These are phyloP conservation scores for Monosporozyma aerobia DNA, from an alignment of 805 yeast genomes.

Conservation along the genomic window DNA sequence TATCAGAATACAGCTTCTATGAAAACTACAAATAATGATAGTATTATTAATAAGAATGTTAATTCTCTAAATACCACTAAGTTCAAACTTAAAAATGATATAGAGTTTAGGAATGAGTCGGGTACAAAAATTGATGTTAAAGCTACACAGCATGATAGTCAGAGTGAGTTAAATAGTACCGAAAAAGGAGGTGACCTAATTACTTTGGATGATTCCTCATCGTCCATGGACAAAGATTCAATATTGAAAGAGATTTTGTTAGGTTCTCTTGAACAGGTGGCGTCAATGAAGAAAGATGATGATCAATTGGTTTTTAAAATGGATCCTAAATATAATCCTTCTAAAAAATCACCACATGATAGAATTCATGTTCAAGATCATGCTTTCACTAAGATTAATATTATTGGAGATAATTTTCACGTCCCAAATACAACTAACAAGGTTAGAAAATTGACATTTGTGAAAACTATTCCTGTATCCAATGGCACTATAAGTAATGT, in stretches of 20 bases:
- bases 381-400: neutral
- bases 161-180: neutral
- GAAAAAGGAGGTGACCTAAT: neutral
- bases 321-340: neutral
- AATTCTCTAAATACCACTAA: neutral
- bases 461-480: slow-evolving; percentile 1
- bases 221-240: neutral
- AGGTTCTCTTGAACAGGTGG: neutral
- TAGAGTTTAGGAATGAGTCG: neutral
- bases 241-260: neutral
- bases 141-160: neutral
- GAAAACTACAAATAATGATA: neutral
- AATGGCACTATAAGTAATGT: neutral
- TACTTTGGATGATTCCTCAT: neutral
- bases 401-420: neutral
- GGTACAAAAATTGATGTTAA: neutral
- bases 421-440: neutral
- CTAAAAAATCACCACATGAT: neutral
- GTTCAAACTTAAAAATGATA: neutral
- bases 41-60: neutral
- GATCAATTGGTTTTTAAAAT: neutral
- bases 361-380: neutral
- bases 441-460: slow-evolving; percentile 4
- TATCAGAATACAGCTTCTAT: neutral
- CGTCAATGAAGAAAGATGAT: neutral